These are phyloP conservation scores for Vitis hybrid DNA, from an alignment of 177 flowering plant genomes.

Conservation along the genomic window DNA sequence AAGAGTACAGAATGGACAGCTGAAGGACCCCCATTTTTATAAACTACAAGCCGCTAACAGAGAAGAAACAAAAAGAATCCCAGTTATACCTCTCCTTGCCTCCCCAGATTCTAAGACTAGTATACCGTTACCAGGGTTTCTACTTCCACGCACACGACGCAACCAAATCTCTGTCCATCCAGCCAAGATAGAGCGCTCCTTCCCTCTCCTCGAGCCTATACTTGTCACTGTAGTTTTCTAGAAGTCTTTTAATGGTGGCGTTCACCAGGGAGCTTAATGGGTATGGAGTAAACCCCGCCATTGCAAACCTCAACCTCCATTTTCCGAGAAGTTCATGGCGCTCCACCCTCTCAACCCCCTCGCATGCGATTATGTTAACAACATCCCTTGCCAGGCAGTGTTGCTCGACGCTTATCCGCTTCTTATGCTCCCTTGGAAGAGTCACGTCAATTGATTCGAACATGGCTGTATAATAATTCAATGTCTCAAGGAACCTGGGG, in stretches of 20 bases:
- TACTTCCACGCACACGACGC: slow-evolving; percentile 71
- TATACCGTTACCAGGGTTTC: not conserved
- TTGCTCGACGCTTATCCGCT: slow-evolving; percentile 67
- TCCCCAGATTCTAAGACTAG: not conserved
- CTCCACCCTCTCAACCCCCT: slow-evolving; percentile 66
- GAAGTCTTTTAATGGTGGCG: slow-evolving; percentile 50
- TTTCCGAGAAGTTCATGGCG: slow-evolving; percentile 66
- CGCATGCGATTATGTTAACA: slow-evolving; percentile 70
- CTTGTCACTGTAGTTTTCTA: slow-evolving; percentile 38
- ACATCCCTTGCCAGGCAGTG: slow-evolving; percentile 68
- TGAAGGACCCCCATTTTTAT: not conserved
- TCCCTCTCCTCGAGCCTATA: slow-evolving; percentile 60
- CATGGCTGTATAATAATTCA: slow-evolving; percentile 62
- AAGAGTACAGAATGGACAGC: not conserved
- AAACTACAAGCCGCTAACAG: not conserved
- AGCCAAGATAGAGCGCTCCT: slow-evolving; percentile 64
- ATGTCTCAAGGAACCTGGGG: slow-evolving; percentile 52
- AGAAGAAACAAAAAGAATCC: not conserved
- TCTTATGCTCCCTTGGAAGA: slow-evolving; percentile 51
- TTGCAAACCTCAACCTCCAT: slow-evolving; percentile 52
- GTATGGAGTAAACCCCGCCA: slow-evolving; percentile 69
- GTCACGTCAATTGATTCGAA: slow-evolving; percentile 70
- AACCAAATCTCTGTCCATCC: slow-evolving; percentile 63
- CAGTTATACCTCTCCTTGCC: not conserved
- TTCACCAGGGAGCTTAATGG: slow-evolving; percentile 62